Base-by-base conservation (phyloP, 768 basidiomycete genomes). In the Coprinopsis marcescibilis region DNA sequence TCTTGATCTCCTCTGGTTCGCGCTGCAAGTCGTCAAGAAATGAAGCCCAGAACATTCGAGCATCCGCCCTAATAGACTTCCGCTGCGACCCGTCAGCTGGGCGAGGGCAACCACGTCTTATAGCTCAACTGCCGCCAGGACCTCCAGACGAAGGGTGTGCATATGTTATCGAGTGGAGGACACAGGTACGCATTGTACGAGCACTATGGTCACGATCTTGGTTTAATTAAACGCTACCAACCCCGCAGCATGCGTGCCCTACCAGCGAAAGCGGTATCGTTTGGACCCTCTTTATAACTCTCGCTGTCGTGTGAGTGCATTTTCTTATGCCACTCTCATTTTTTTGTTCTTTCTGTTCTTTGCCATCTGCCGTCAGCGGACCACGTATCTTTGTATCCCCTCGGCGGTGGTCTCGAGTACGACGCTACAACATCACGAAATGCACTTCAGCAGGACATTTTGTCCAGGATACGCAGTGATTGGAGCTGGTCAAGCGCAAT, bases 131-230 rank as follows among this genome's bases (percentile, higher is more conserved):
- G 19, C 86, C 86, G 3, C 78, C 80, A 6, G 67, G 68, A 7
- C 75, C 77, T 13, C 80, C 84, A 26, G 76, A 82, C 7, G 58
- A 58, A 21, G 79, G 78, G n/a, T 94, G 91, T 60, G 76, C 80
- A 11, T 92, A 83, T 59, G 77, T 85, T 48, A 65, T 94, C 30
- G 89, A 93, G 66, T 94, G 91, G 91, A 70, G 75, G 46, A 91
- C 86, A 3, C 80, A 80, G 55, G 89, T 91, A 53, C 56, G 77
- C 62, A 4, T 19, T n/a, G n/a, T 21, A n/a, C 24, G 17, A 23
- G 15, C 11, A 23, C 35, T 7, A 35, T 21, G 32, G 24, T 27
- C 37, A 15, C 12, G 33, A 14, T 19, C 14, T 20, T 33, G 17
- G 42, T 27, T 51, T 34, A 52, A 14, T 13, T 41, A 3, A n/a